A percentile compares a stretch with the other conserved stretches of the same genome.
These are phyloP conservation scores for Colletotrichum destructivum DNA, from an alignment of 2,329 filamentous ascomycete genomes.

Conservation along the genomic window DNA sequence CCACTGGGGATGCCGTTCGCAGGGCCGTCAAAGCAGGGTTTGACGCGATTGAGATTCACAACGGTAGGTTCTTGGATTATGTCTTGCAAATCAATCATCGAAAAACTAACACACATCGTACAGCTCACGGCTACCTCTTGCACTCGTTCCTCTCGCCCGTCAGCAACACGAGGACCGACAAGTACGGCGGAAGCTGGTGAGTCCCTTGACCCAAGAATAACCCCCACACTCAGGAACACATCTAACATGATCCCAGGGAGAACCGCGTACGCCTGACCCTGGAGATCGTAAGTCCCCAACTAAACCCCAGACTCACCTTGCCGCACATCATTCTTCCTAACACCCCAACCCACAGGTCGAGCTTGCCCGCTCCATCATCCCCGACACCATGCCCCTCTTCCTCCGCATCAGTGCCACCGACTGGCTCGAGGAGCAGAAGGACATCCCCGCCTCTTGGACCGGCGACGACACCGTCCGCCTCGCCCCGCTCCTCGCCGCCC, in stretches of 20 bases:
- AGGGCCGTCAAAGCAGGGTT: slow-evolving; percentile 74
- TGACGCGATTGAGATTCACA: slow-evolving; percentile 66
- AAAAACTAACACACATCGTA: not conserved
- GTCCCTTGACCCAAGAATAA: not conserved
- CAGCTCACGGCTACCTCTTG: slow-evolving; percentile 69
- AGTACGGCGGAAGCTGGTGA: slow-evolving; percentile 58
- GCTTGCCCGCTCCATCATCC: slow-evolving; percentile 73
- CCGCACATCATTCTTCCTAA: not conserved
- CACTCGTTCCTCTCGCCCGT: slow-evolving; percentile 65
- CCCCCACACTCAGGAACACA: not conserved
- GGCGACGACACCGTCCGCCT: slow-evolving; percentile 75
- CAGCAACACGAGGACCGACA: slow-evolving; percentile 66
- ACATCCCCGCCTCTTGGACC: slow-evolving; percentile 75
- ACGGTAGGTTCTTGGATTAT: slow-evolving; percentile 13
- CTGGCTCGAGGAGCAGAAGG: slow-evolving; percentile 76
- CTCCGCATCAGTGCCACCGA: slow-evolving; percentile 81
- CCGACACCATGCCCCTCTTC: slow-evolving; percentile 78
- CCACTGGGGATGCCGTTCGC: slow-evolving; percentile 68
- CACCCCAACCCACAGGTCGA: slow-evolving; percentile 58
- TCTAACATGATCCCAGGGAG: slow-evolving; percentile 36
- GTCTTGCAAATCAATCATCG: too few species aligned
- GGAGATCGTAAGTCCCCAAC: slow-evolving; percentile 62
- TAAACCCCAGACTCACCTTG: too few species aligned
- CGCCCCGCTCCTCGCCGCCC: slow-evolving; percentile 72
- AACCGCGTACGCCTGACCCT: slow-evolving; percentile 66